Conservation (phyloP, 768 basidiomycete genomes). For the Leccinellum rugosiceps region DNA sequence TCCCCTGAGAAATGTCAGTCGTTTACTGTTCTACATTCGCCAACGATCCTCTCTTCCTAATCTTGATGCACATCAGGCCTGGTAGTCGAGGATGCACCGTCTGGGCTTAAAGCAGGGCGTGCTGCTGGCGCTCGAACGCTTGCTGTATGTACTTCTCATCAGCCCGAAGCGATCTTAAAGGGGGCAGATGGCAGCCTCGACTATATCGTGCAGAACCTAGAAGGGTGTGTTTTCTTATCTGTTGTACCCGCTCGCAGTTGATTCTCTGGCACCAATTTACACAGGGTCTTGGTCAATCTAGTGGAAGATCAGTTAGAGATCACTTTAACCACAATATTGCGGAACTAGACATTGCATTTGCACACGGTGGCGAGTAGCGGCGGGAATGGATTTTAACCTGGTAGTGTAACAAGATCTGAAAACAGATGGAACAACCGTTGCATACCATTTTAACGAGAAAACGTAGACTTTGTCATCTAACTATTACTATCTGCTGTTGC, state of each 20-base stretch:
- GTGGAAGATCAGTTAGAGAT: constrained; percentile 24
- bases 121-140: constrained; percentile 75
- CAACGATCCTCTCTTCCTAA: not conserved
- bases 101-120: constrained; percentile 71
- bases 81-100: constrained; percentile 88
- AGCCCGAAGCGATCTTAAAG: constrained; percentile 47
- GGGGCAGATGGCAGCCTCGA: constrained; percentile 44
- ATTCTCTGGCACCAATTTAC: not conserved
- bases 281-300: constrained; percentile 19
- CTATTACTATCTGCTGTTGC: constrained; percentile 45
- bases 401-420: not conserved
- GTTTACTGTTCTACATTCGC: not conserved
- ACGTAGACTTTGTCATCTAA: constrained; percentile 3
- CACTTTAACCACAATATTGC: constrained; percentile 8
- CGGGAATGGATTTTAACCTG: not conserved
- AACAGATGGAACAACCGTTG: not conserved
- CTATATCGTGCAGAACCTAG: constrained; percentile 67
- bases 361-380: not conserved
- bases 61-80: constrained; percentile 47
- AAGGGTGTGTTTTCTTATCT: constrained; percentile 44
- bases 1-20: constrained; percentile 55
- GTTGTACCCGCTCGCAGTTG: not conserved
- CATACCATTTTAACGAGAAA: not conserved
- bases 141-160: constrained; percentile 82
- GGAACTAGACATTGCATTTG: constrained; percentile 7